Evolutionary conservation across 768 basidiomycete genomes (phyloP).

Genomic region (Leccinum barrowsii): DNA sequence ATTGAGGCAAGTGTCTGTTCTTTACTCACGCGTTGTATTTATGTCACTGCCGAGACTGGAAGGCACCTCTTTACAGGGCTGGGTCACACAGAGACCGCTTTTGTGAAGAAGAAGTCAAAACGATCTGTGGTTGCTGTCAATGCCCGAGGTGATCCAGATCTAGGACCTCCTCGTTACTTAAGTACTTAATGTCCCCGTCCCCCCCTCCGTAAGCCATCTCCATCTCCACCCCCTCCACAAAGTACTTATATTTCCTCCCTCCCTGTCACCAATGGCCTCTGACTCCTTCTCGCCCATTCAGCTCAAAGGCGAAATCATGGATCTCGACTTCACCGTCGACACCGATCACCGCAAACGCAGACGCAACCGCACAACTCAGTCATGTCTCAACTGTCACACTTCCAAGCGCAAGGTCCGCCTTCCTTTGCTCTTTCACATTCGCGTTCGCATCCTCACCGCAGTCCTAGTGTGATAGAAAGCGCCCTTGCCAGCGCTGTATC

Average conservation of each 20-base stretch:
- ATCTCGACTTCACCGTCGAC: constrained; percentile 70
- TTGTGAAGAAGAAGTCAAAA: constrained; percentile 30
- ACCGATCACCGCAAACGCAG: constrained; percentile 79
- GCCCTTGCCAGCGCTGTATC: constrained; percentile 88
- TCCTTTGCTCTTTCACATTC: neutral
- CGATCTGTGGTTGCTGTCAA: constrained; percentile 30
- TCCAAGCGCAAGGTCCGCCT: constrained; percentile 82
- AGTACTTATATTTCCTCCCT: constrained; percentile 35
- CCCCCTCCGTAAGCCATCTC: constrained; percentile 35
- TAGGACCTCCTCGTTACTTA: constrained; percentile 26
- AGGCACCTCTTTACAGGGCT: constrained; percentile 30
- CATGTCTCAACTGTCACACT: constrained; percentile 85
- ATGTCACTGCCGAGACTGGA: constrained; percentile 36
- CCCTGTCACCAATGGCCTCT: constrained; percentile 45
- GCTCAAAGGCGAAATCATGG: constrained; percentile 75
- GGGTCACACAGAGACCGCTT: constrained; percentile 34
- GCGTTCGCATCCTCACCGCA: constrained; percentile 4
- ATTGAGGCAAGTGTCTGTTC: constrained; percentile 26
- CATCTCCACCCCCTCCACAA: constrained; percentile 50
- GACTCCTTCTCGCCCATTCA: constrained; percentile 53
- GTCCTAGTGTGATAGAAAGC: constrained; percentile 76
- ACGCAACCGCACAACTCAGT: constrained; percentile 89
- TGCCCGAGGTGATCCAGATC: constrained; percentile 47
- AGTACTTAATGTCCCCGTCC: constrained; percentile 62
- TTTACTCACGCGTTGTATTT: constrained; percentile 35